Conservation (phyloP, 2,329 filamentous ascomycete species). For the Cyphellophora europaea region DNA sequence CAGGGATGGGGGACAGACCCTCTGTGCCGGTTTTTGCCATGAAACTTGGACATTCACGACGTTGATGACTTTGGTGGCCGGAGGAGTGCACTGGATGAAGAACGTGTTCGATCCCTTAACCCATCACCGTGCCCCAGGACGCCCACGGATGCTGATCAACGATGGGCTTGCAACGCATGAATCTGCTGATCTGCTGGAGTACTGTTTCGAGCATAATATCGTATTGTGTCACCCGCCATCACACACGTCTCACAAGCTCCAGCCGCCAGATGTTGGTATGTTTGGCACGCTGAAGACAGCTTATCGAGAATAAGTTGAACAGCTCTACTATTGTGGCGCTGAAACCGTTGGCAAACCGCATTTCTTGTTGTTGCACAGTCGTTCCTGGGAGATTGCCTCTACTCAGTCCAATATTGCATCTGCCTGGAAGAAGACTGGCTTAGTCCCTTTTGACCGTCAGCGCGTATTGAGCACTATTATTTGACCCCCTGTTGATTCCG, state of each 20-base stretch:
- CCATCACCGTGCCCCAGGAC: conserved; percentile 21
- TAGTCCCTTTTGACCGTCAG: conserved; percentile 2
- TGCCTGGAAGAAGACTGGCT: conserved; percentile 2
- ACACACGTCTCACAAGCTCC: conserved; percentile 19
- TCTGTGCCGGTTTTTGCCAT: no score
- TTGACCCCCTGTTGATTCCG: no score
- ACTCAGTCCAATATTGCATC: background rate
- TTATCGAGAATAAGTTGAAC: conserved; percentile 19
- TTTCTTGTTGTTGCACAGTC: conserved; percentile 8
- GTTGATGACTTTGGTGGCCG: no score
- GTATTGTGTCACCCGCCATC: conserved; percentile 16
- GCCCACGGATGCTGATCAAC: conserved; percentile 24
- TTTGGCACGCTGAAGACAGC: conserved; percentile 19
- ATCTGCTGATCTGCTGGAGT: conserved; percentile 22
- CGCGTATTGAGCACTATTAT: background rate
- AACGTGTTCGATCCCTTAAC: conserved; percentile 27
- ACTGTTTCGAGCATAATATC: conserved; percentile 21
- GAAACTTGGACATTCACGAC: no score
- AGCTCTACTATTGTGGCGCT: conserved; percentile 16
- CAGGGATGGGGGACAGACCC: no score
- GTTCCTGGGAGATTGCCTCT: background rate
- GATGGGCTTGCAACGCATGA: conserved; percentile 28
- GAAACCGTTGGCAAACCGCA: conserved; percentile 17
- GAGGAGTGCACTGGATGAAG: conserved; percentile 27
- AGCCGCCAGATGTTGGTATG: conserved; percentile 19